Percentiles rank a stretch among this genome's conserved stretches.
phyloP scores from a whole-genome alignment of 495 filamentous ascomycete species.

The Sabuloglossum arenarium region DNA sequence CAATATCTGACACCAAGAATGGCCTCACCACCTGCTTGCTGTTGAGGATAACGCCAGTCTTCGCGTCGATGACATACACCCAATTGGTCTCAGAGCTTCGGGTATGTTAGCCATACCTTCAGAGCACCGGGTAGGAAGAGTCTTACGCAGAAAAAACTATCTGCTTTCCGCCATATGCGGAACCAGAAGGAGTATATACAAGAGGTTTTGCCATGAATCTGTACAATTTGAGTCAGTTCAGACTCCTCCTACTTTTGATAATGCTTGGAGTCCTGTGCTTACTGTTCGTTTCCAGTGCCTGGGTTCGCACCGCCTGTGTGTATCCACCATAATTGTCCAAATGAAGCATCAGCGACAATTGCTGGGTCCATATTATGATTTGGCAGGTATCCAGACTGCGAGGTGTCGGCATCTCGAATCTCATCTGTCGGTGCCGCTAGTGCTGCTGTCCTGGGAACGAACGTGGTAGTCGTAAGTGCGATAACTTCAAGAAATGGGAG shows the following conservation, averaged over 20 bases:
- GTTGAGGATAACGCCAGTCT: constrained; percentile 15
- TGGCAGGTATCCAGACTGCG: constrained; percentile 22
- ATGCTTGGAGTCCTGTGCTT: constrained; percentile 2
- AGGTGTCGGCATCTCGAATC: constrained; percentile 19
- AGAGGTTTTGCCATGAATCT: constrained; percentile 22
- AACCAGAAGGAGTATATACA: constrained; percentile 17
- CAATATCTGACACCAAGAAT: constrained; percentile 19
- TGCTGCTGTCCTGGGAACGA: not conserved
- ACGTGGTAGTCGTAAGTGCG: not conserved
- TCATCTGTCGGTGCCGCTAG: constrained; percentile 17
- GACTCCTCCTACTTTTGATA: constrained; percentile 9
- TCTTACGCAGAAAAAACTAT: constrained; percentile 18
- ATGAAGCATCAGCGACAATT: constrained; percentile 16
- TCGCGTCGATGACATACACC: constrained; percentile 18
- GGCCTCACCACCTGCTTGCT: constrained; percentile 14
- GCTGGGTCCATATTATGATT: constrained; percentile 27
- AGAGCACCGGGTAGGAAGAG: not conserved
- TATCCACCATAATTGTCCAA: constrained; percentile 18
- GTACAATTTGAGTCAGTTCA: not conserved
- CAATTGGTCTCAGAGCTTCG: constrained; percentile 16
- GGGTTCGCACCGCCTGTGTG: not conserved
- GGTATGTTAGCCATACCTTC: not conserved
- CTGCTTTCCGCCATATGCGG: constrained; percentile 12
- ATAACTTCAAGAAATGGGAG: not conserved
- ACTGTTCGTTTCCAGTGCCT: not conserved